Conservation (phyloP, 345 rosid species). For the Citrus inodora region DNA sequence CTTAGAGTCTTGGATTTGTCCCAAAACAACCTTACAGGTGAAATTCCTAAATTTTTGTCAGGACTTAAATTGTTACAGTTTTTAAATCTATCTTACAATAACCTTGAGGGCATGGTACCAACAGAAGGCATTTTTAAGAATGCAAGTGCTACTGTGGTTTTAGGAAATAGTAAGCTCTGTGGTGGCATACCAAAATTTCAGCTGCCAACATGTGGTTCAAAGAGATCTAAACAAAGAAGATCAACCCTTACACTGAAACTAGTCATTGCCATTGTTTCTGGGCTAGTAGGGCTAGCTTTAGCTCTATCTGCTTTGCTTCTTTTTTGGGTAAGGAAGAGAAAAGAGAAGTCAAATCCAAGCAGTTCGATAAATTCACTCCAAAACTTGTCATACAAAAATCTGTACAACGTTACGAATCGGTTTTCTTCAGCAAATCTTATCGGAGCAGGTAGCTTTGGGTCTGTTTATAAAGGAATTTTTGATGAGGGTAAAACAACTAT, state of each 20-base stretch:
- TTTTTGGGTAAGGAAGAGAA: not conserved
- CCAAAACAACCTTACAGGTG: not conserved
- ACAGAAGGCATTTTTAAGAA: not conserved
- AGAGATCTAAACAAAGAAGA: not conserved
- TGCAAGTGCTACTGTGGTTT: not conserved
- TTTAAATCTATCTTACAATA: not conserved
- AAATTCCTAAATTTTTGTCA: not conserved
- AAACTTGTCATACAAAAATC: not conserved
- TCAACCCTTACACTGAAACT: not conserved
- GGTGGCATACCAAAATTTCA: not conserved
- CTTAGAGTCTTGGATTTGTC: not conserved
- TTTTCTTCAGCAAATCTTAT: not conserved
- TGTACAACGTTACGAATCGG: not conserved
- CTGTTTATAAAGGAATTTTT: not conserved
- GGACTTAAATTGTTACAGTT: not conserved
- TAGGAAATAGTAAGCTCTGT: not conserved
- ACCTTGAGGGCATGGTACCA: not conserved
- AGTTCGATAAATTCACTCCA: not conserved
- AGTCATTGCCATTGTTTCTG: not conserved
- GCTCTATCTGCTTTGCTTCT: not conserved
- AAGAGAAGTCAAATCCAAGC: not conserved
- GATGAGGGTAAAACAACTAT: not conserved
- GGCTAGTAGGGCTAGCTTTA: not conserved
- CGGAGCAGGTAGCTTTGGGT: not conserved
- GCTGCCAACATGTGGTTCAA: not conserved